These are phyloP conservation scores for Rubia balearica DNA, from an alignment of 305 asterid genomes.

Conservation along the genomic window DNA sequence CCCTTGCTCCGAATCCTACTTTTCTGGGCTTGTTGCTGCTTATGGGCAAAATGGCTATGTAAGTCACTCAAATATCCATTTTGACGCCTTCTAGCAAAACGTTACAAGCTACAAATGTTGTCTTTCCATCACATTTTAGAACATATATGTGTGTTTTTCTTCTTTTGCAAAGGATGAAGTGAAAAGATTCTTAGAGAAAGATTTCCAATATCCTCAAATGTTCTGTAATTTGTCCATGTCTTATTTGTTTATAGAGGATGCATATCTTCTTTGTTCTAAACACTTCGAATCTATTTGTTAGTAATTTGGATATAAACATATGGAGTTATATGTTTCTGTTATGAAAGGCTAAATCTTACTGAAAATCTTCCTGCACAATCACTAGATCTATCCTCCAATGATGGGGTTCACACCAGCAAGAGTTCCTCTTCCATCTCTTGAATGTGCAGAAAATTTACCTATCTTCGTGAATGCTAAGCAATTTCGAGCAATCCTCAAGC, in stretches of 20 bases:
- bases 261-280: background rate
- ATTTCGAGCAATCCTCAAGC: slow-evolving; percentile 60
- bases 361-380: slow-evolving; percentile 14
- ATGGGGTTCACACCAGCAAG: slow-evolving; percentile 40
- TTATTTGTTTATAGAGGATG: background rate
- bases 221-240: background rate
- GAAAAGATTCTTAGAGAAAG: background rate
- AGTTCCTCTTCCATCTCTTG: slow-evolving; percentile 47
- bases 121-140: background rate
- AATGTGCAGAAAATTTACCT: slow-evolving; percentile 45
- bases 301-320: background rate
- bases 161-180: background rate
- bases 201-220: background rate
- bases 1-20: slow-evolving; percentile 44
- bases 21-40: slow-evolving; percentile 37
- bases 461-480: slow-evolving; percentile 64
- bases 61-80: slow-evolving; percentile 23
- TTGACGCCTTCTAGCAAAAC: background rate
- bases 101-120: background rate
- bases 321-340: background rate
- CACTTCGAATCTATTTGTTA: background rate
- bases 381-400: slow-evolving; percentile 51
- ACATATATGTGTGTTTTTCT: background rate
- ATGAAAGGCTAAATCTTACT: slow-evolving; percentile 5
- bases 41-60: slow-evolving; percentile 49